Conservation (phyloP, 352 stramenopile genomes). For the Pythium monospermum region DNA sequence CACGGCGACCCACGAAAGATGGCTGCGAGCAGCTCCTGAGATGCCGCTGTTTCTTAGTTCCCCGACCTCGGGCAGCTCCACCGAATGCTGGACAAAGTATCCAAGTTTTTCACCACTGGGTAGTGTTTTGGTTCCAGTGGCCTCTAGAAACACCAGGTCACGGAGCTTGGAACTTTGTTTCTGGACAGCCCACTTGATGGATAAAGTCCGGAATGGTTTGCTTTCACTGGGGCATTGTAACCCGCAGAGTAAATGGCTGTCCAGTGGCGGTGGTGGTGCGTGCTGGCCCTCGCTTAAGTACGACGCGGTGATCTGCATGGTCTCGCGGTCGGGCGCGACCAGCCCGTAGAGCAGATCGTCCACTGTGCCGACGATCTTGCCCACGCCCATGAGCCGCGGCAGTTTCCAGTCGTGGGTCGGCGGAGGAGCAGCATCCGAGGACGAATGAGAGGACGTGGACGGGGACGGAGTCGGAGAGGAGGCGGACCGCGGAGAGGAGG, state of each 20-base stretch:
- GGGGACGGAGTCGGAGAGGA: constrained; percentile 3
- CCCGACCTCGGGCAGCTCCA: constrained; percentile 22
- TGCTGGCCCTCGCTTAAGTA: constrained; percentile 42
- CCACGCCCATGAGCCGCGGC: constrained; percentile 11
- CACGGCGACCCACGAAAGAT: constrained; percentile 8
- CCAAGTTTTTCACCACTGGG: constrained; percentile 15
- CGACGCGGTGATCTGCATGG: constrained; percentile 47
- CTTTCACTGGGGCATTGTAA: constrained; percentile 34
- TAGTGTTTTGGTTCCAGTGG: constrained; percentile 12
- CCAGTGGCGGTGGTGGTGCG: constrained; percentile 35
- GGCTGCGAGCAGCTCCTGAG: constrained; percentile 16
- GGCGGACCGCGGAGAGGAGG: constrained; percentile 4
- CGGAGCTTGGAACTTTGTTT: constrained; percentile 10
- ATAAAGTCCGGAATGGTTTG: constrained; percentile 24
- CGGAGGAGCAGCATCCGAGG: not conserved
- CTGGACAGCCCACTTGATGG: constrained; percentile 25
- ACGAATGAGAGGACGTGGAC: constrained; percentile 7
- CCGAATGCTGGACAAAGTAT: constrained; percentile 19
- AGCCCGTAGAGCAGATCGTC: constrained; percentile 66
- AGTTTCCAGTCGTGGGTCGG: constrained; percentile 7
- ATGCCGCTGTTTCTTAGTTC: constrained; percentile 16
- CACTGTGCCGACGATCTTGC: constrained; percentile 27
- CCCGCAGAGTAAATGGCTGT: constrained; percentile 31
- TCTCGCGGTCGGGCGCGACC: constrained; percentile 34
- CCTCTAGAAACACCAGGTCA: constrained; percentile 23